phyloP scores from a whole-genome alignment of 2,329 filamentous ascomycete genomes.

The Aspergillus caelatus region DNA sequence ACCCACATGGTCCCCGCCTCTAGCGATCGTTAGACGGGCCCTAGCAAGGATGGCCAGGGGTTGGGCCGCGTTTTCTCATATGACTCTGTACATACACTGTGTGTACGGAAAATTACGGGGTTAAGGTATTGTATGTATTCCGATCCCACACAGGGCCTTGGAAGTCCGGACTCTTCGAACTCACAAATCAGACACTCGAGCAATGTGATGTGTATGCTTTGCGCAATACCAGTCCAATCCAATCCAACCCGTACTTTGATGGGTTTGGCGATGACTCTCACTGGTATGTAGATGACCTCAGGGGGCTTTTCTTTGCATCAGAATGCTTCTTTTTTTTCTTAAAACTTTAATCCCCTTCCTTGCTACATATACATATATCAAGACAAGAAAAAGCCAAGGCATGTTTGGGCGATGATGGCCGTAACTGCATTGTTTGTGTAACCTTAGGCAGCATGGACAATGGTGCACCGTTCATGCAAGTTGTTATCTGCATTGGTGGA shows the following conservation, averaged over 20 bases:
- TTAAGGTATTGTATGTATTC: neutral
- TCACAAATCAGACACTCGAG: conserved; percentile 7
- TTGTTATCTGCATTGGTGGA: conserved; percentile 19
- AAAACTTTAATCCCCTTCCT: neutral
- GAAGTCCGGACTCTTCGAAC: neutral
- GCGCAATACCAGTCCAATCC: neutral
- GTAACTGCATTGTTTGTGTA: conserved; percentile 1
- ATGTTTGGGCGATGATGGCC: conserved; percentile 3
- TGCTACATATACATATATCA: neutral
- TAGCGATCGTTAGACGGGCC: conserved; percentile 27
- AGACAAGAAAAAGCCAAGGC: neutral
- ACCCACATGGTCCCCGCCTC: conserved; percentile 25
- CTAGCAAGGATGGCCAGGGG: conserved; percentile 24
- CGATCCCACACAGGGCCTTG: conserved; percentile 7
- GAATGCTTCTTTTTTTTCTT: conserved; percentile 1
- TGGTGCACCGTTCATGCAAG: conserved; percentile 24
- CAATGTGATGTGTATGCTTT: conserved; percentile 9
- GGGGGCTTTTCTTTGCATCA: neutral
- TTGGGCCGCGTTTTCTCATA: conserved; percentile 20
- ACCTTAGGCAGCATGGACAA: conserved; percentile 3
- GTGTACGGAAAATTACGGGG: conserved; percentile 2
- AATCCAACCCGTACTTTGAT: neutral
- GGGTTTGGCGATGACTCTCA: neutral
- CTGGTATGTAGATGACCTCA: conserved; percentile 7
- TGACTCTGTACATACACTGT: conserved; percentile 3